Evolutionary conservation across 2,329 filamentous ascomycete species (phyloP).

Genomic region (Fusarium secorum): DNA sequence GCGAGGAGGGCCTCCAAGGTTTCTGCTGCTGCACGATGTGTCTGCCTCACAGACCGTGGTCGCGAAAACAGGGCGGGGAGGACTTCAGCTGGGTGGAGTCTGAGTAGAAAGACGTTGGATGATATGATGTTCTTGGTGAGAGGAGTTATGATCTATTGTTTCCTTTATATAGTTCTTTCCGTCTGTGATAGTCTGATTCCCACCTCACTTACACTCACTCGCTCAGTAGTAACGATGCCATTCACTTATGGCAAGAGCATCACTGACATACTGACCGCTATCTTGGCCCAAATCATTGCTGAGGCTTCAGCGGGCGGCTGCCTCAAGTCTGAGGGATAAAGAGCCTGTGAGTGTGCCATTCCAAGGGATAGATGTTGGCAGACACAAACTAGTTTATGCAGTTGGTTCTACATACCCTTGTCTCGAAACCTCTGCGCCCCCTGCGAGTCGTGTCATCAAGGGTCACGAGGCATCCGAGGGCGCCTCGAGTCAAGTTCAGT

Average conservation of each 20-base stretch:
- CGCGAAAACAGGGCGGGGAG: slow-evolving; percentile 12
- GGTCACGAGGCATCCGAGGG: slow-evolving; percentile 7
- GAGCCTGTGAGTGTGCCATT: background rate
- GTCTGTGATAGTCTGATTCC: slow-evolving; percentile 3
- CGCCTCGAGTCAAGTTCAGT: background rate
- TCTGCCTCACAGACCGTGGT: slow-evolving; percentile 4
- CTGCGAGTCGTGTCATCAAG: background rate
- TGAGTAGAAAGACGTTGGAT: background rate
- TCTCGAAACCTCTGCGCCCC: slow-evolving; percentile 28
- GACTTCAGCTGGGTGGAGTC: slow-evolving; percentile 21
- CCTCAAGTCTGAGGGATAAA: background rate
- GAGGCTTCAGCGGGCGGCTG: background rate
- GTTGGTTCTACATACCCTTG: slow-evolving; percentile 20
- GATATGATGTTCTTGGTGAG: background rate
- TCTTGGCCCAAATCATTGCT: background rate
- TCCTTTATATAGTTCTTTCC: background rate
- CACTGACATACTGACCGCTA: background rate
- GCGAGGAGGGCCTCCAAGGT: slow-evolving; percentile 10
- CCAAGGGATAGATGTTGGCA: background rate
- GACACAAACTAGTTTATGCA: background rate
- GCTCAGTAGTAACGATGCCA: background rate
- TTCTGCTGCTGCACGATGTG: background rate
- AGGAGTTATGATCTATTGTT: background rate
- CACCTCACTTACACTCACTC: background rate
- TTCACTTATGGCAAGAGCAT: background rate